Conservation (phyloP, 2,329 filamentous ascomycete genomes). For the Diaporthe longicolla region DNA sequence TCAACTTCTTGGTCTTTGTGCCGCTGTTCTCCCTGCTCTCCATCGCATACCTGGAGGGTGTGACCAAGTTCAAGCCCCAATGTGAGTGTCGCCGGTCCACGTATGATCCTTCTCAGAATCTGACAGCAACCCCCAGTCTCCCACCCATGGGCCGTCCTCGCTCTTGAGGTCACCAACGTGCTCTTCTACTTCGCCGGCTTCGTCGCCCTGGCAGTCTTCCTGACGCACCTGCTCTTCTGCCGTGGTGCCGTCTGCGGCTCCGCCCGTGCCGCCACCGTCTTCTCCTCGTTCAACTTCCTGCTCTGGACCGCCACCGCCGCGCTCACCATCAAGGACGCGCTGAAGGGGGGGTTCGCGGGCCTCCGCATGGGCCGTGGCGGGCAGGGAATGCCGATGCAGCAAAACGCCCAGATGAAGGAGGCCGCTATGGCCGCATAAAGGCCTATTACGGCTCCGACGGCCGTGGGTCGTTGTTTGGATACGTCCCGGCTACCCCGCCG, state of each 20-base stretch:
- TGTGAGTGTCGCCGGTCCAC: slow-evolving; percentile 49
- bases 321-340: slow-evolving; percentile 62
- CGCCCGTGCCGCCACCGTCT: slow-evolving; percentile 67
- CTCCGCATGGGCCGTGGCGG: slow-evolving; percentile 25
- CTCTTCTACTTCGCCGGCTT: slow-evolving; percentile 73
- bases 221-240: slow-evolving; percentile 69
- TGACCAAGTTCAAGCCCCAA: slow-evolving; percentile 60
- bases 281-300: slow-evolving; percentile 67
- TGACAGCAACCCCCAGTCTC: slow-evolving; percentile 51
- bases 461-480: slow-evolving; percentile 23
- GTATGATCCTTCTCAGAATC: not conserved
- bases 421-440: slow-evolving; percentile 44
- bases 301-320: slow-evolving; percentile 66
- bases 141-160: slow-evolving; percentile 64
- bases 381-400: slow-evolving; percentile 51
- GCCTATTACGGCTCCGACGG: slow-evolving; percentile 22
- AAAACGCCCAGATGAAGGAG: slow-evolving; percentile 56
- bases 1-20: slow-evolving; percentile 71
- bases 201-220: slow-evolving; percentile 70
- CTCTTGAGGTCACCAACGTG: slow-evolving; percentile 65
- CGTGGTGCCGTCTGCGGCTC: slow-evolving; percentile 69
- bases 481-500: slow-evolving; percentile 22
- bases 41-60: slow-evolving; percentile 66
- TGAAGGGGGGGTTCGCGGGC: slow-evolving; percentile 56
- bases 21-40: slow-evolving; percentile 69